Evolutionary conservation across 768 basidiomycete species (phyloP).

Genomic region (Lentinus brumalis): DNA sequence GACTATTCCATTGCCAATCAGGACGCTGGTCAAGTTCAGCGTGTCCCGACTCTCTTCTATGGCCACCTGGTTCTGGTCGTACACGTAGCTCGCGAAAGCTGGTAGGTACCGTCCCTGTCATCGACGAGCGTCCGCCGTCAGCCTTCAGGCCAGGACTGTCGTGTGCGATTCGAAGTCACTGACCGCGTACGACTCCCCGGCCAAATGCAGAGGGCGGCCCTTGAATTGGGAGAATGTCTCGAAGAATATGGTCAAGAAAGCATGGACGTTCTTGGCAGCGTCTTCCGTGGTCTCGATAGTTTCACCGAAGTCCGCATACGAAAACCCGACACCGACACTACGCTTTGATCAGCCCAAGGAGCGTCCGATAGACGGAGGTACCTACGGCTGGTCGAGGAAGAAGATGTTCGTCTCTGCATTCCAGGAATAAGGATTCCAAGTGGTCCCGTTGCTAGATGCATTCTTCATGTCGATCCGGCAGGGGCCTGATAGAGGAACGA

Average conservation of each 20-base stretch:
- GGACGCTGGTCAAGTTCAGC: slow-evolving; percentile 69
- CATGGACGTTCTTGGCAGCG: slow-evolving; percentile 74
- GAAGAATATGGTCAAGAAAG: slow-evolving; percentile 79
- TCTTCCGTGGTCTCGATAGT: slow-evolving; percentile 74
- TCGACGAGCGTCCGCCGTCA: neutral
- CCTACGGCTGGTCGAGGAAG: slow-evolving; percentile 65
- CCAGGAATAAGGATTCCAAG: slow-evolving; percentile 68
- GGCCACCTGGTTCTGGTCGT: slow-evolving; percentile 67
- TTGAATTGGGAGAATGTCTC: slow-evolving; percentile 75
- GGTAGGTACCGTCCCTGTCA: slow-evolving; percentile 68
- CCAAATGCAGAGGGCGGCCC: slow-evolving; percentile 67
- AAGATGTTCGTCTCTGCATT: slow-evolving; percentile 69
- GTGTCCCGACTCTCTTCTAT: slow-evolving; percentile 48
- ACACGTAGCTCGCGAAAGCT: slow-evolving; percentile 74
- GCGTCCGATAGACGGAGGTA: too few relatives aligned
- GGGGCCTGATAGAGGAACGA: slow-evolving; percentile 45
- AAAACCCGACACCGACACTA: slow-evolving; percentile 72
- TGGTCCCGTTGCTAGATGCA: slow-evolving; percentile 56
- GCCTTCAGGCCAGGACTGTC: neutral
- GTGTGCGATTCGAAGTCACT: slow-evolving; percentile 22
- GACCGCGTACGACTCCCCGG: slow-evolving; percentile 77
- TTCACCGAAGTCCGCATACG: slow-evolving; percentile 70
- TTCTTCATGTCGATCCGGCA: slow-evolving; percentile 61
- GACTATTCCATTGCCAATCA: slow-evolving; percentile 75
- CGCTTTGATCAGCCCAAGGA: neutral